phyloP scores from a whole-genome alignment of 176 grass and related monocot genomes.

The Melocanna baccifera region DNA sequence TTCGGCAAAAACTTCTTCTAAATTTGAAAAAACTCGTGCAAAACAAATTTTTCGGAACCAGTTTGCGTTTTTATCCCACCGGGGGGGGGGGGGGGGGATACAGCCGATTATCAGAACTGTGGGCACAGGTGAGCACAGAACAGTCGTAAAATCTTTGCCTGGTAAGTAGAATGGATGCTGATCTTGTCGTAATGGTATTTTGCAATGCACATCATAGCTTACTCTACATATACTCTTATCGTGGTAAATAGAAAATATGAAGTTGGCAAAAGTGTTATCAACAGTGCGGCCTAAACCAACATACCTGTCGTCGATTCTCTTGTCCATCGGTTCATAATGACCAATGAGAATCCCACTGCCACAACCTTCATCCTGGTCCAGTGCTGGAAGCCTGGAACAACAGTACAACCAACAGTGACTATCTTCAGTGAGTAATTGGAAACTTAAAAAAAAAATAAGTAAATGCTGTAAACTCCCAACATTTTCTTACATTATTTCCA shows the following conservation, averaged over 20 bases:
- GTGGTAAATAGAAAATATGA: not conserved
- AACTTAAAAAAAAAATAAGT: not conserved
- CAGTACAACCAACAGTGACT: not conserved
- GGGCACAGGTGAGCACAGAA: no score
- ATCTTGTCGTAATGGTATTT: no score
- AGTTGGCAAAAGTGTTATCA: not conserved
- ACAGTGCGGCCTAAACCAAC: not conserved
- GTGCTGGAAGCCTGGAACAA: not conserved
- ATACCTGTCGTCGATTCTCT: not conserved
- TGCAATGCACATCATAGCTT: no score
- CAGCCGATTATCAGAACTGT: no score
- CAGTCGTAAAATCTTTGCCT: no score
- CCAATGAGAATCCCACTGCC: not conserved
- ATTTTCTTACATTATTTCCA: constrained; percentile 25
- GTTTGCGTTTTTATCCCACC: no score
- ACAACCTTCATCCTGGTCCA: not conserved
- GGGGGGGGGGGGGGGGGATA: no score
- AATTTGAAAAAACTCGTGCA: no score
- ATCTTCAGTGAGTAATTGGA: not conserved
- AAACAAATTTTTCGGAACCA: no score
- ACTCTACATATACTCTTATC: not conserved
- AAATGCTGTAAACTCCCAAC: not conserved
- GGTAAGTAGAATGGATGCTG: no score
- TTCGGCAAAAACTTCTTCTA: no score
- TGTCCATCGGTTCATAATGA: not conserved